These are phyloP conservation scores for Magnolia officinalis DNA, from an alignment of 164 flowering plant genomes.

Conservation along the genomic window DNA sequence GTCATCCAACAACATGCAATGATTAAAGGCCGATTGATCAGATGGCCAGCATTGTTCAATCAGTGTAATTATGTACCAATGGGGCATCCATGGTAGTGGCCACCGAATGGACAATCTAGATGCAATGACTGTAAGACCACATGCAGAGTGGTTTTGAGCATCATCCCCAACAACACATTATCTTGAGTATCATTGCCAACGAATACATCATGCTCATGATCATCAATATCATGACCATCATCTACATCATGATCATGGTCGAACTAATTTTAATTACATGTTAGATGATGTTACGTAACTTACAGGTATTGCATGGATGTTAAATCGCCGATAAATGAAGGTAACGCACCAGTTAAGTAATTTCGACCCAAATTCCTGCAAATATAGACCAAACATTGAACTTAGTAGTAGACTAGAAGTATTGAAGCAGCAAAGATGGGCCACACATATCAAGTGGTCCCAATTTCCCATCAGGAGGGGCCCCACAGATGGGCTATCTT, in stretches of 20 bases:
- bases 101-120: not conserved
- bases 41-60: not conserved
- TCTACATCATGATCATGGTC: too few relatives aligned
- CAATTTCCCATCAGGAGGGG: too few relatives aligned
- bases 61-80: not conserved
- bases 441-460: too few relatives aligned
- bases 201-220: not conserved
- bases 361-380: slow-evolving; percentile 56
- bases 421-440: too few relatives aligned
- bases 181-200: not conserved
- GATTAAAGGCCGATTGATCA: too few relatives aligned
- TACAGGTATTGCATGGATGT: slow-evolving; percentile 16
- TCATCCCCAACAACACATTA: not conserved
- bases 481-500: too few relatives aligned
- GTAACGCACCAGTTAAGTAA: slow-evolving; percentile 60
- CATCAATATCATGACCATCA: too few relatives aligned
- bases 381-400: not conserved
- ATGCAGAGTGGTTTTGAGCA: not conserved
- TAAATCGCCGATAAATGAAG: slow-evolving; percentile 38
- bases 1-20: not conserved
- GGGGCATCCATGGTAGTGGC: not conserved
- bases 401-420: not conserved
- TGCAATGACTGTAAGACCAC: not conserved
- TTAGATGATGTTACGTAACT: not conserved
- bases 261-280: too few relatives aligned